Evolutionary conservation across 1,284 basidiomycete species (phyloP).

Genomic region (Ustilago shanxiensis): DNA sequence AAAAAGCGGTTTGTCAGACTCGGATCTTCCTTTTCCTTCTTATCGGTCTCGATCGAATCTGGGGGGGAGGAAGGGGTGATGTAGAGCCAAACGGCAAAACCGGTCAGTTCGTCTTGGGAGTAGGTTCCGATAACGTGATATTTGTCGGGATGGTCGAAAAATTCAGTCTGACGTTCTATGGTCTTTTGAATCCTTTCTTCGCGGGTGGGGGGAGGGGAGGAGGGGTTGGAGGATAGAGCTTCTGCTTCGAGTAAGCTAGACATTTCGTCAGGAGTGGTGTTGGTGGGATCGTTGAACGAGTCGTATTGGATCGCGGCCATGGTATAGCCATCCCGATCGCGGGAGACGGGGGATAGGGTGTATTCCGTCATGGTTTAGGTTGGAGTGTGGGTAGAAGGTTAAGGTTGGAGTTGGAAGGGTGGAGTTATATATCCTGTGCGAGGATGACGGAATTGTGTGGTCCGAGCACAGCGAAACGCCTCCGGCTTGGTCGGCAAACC

Average conservation of each 20-base stretch:
- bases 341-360: not conserved
- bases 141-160: not conserved
- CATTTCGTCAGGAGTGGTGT: not conserved
- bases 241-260: not conserved
- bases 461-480: not conserved
- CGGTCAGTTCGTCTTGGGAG: not conserved
- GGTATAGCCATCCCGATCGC: not conserved
- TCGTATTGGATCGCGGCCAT: not conserved
- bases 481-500: not conserved
- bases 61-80: not conserved
- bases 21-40: not conserved
- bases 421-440: too few relatives aligned
- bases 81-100: conserved; percentile 13
- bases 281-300: not conserved
- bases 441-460: not conserved
- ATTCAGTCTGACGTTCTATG: not conserved
- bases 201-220: not conserved
- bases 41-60: not conserved
- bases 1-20: conserved; percentile 23
- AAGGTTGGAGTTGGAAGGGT: too few relatives aligned
- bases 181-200: not conserved
- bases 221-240: too few relatives aligned
- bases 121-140: not conserved
- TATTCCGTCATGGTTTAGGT: not conserved
- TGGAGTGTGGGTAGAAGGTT: too few relatives aligned